Conservation (phyloP, 2,329 filamentous ascomycete genomes). For the Aurifilum marmelostoma region DNA sequence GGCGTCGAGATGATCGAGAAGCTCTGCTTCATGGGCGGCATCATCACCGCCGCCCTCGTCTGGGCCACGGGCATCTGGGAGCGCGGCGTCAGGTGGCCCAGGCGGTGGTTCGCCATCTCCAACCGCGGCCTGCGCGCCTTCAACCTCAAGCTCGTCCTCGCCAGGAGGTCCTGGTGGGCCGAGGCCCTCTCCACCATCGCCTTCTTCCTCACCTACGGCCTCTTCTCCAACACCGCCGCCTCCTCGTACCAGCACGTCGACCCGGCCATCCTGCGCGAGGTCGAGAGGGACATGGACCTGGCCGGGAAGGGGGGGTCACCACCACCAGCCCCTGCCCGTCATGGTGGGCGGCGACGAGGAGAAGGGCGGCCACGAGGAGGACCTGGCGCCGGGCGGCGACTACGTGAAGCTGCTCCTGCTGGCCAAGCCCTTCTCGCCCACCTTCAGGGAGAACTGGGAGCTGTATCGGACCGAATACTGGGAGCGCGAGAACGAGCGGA, state of each 20-base stretch:
- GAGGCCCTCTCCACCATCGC: conserved; percentile 73
- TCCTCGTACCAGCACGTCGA: conserved; percentile 80
- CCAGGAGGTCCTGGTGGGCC: conserved; percentile 79
- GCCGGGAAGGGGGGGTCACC: conserved; percentile 43
- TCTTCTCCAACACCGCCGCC: conserved; percentile 68
- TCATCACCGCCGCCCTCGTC: conserved; percentile 83
- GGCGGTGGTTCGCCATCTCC: conserved; percentile 85
- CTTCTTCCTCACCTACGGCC: conserved; percentile 78
- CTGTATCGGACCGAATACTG: conserved; percentile 92
- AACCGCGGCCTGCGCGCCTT: conserved; percentile 89
- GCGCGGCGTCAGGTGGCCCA: conserved; percentile 89
- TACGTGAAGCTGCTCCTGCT: conserved; percentile 88
- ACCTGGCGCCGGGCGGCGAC: conserved; percentile 86
- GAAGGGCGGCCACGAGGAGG: conserved; percentile 77
- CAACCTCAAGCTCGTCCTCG: conserved; percentile 94
- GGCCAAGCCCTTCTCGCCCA: conserved; percentile 92
- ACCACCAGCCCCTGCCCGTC: conserved; percentile 44
- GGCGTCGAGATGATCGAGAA: conserved; percentile 88
- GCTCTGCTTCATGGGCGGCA: conserved; percentile 86
- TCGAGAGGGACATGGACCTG: conserved; percentile 61
- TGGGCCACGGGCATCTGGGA: conserved; percentile 98
- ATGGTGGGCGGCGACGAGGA: conserved; percentile 58
- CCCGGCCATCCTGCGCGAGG: conserved; percentile 60
- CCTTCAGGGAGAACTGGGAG: conserved; percentile 97
- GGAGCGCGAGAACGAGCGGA: conserved; percentile 93